Evolutionary conservation across 257 asterid genomes (phyloP), one percentile per base, ranked within the genome.

Genomic region (Solanum arcanum): DNA sequence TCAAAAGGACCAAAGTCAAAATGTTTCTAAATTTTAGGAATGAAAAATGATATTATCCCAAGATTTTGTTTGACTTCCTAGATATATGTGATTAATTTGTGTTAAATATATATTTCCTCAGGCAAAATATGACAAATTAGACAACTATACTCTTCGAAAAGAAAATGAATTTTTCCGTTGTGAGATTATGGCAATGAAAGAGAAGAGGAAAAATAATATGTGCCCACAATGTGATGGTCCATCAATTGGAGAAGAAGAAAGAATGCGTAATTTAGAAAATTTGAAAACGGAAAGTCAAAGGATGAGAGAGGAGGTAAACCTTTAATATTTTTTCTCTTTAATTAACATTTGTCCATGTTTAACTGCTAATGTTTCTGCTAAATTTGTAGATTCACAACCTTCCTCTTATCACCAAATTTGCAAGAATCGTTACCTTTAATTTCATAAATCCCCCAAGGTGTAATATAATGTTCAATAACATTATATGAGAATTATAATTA

Each of bases 81-180:
- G 77, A 59, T 42, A 2, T 46, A 1, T 46, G 15, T 47, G 27
- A 52, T 83, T 14, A 18, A 29, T 56, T 56, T 56, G 20, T 56
- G n/a, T 52, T 49, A 47, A 27, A 47, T 9, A 9, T 47, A 52
- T 20, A 83, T 83, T 49, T 12, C 20, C 93, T 3, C 29, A 94
- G 98, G 91, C 91, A 44, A 94, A 89, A 64, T 87, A 86, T 86
- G 94, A 92, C 73, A 93, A 78, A 88, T 93, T 91, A 56, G 91
- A 91, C 87, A 93, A 93, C 86, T 85, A 84, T 86, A 52, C 88
- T 62, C 95, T 94, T 44, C 91, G 90, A 42, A 21, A 89, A 9
- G 94, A 94, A 84, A 95, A 93, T 87, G 94, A 92, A 68, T 90
- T 86, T 75, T 85, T 92, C 29, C 93, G 84, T 39, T 86, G 88